phyloP scores from a whole-genome alignment of 1,139 yeast species.

The Hemisphaericaspora lyxosophila region DNA sequence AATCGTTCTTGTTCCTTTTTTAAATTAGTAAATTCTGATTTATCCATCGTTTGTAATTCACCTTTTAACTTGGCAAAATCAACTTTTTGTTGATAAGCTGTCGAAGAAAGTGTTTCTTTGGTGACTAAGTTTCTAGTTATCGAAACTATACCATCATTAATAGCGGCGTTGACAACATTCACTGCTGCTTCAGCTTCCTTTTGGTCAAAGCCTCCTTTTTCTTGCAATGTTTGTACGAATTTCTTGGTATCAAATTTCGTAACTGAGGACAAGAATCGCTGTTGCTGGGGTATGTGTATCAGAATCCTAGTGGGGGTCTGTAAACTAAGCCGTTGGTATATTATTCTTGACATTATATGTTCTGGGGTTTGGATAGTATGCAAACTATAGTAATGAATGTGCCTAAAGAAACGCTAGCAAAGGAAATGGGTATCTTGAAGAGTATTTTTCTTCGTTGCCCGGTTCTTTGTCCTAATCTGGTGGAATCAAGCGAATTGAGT shows the following conservation, averaged over 20 bases:
- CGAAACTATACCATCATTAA: slow-evolving; percentile 77
- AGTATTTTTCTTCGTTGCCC: no score
- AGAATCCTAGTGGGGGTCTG: neutral
- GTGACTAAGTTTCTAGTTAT: slow-evolving; percentile 77
- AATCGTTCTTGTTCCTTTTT: slow-evolving; percentile 87
- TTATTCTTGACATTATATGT: neutral
- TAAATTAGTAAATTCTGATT: slow-evolving; percentile 76
- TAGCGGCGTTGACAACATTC: slow-evolving; percentile 68
- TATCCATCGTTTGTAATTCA: slow-evolving; percentile 84
- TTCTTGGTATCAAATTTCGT: slow-evolving; percentile 76
- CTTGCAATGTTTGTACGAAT: slow-evolving; percentile 66
- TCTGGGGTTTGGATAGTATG: no score
- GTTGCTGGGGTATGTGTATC: neutral
- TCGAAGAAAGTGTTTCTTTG: slow-evolving; percentile 75
- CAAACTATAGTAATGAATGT: neutral
- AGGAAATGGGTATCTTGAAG: neutral
- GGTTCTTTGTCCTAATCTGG: neutral
- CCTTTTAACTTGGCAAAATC: slow-evolving; percentile 94
- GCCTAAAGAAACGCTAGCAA: no score
- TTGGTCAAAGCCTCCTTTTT: slow-evolving; percentile 66
- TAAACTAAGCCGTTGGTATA: neutral
- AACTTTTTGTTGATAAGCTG: slow-evolving; percentile 93
- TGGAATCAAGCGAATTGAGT: neutral
- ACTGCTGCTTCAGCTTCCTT: slow-evolving; percentile 84
- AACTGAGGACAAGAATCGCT: slow-evolving; percentile 28